Conservation (phyloP, 1,139 yeast genomes). For the Suhomyces bolitotheri region DNA sequence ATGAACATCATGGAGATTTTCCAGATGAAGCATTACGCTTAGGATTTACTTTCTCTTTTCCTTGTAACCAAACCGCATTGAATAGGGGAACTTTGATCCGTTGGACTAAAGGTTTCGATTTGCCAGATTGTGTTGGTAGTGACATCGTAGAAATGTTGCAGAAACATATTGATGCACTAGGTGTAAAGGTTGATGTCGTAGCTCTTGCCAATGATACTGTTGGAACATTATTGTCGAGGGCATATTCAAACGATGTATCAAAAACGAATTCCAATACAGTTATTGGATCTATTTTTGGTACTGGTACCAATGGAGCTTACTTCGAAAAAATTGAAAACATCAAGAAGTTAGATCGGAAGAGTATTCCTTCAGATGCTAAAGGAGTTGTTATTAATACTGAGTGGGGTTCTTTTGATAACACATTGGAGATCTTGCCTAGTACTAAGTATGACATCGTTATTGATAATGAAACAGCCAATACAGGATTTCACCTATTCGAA, state of each 20-base stretch:
- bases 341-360: conserved; percentile 51
- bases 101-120: conserved; percentile 94
- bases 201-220: conserved; percentile 95
- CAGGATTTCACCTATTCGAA: conserved; percentile 86
- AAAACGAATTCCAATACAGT: conserved; percentile 68
- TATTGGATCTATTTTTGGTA: conserved; percentile 89
- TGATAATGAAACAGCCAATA: conserved; percentile 75
- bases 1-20: conserved; percentile 58
- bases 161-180: conserved; percentile 56
- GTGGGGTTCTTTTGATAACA: conserved; percentile 96
- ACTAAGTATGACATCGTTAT: conserved; percentile 72
- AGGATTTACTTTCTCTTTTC: conserved; percentile 93
- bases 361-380: conserved; percentile 47
- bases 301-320: conserved; percentile 96
- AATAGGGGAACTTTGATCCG: conserved; percentile 77
- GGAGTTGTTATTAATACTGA: conserved; percentile 93
- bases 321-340: conserved; percentile 71
- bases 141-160: conserved; percentile 80
- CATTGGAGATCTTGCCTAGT: conserved; percentile 65
- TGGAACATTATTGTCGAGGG: conserved; percentile 85
- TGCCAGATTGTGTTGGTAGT: conserved; percentile 77
- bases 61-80: conserved; percentile 80
- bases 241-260: conserved; percentile 64
- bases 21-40: conserved; percentile 50
- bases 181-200: conserved; percentile 69